Evolutionary conservation across 2,329 filamentous ascomycete genomes (phyloP), one percentile per base, ranked within the genome.

Genomic region (Pseudocercospora macadamiae): DNA sequence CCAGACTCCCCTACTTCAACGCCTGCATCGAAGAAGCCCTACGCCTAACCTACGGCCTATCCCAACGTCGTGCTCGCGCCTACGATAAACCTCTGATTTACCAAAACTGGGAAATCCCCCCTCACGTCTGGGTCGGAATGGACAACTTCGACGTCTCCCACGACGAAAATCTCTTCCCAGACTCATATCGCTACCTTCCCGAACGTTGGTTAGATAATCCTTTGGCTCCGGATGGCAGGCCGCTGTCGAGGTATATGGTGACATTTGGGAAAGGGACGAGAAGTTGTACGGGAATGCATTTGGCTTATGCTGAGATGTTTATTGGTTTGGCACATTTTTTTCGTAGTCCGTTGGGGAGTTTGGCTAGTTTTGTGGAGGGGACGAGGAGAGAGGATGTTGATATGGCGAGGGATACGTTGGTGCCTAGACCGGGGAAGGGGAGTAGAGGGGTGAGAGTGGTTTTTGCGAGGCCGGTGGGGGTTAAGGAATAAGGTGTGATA

Each of bases 41-140:
- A 18, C 60, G 68, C n/a, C 57, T 70, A 19, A 53, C 60, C 14
- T 64, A 59, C 32, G 66, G 66, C 16, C n/a, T 66, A 14, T 61
- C 51, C 23, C 60, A 48, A 18, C 64, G 55, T 48, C 49, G 57
- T 14, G 36, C 49, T 2, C 58, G 58, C 52, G 60, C 47, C 8
- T 62, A 49, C 12, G 60, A 55, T 10, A 32, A 32, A 47, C 45
- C 60, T 14, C 53, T 64, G 37, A 36, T 52, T 23, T 65, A 60
- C 37, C 28, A 54, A 25, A 49, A 63, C 26, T 63, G 55, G 57
- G 42, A 39, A 32, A 58, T 66, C 3, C 64, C 64, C 9, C 49
- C 62, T 3, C 57, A 55, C 4, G 60, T 52, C 3, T 45, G 51
- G 19, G 51, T 63, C 5, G 47, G 57, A 8, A 64, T 63, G 62